Evolutionary conservation across 2,329 filamentous ascomycete genomes (phyloP).

Genomic region (Cercospora sp.): DNA sequence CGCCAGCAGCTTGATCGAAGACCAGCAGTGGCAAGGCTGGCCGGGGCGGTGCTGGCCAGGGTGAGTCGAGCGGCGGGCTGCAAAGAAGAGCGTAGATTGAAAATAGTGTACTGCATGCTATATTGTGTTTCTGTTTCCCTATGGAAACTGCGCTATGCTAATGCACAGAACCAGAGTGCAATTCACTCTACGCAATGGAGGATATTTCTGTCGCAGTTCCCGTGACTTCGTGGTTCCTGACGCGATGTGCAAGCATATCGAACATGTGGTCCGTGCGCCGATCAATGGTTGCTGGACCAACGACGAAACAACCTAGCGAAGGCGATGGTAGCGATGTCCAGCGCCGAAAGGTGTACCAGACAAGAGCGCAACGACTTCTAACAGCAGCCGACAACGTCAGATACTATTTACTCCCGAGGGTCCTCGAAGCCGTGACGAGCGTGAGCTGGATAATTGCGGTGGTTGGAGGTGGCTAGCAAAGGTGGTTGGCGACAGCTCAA

Average conservation of each 20-base stretch:
- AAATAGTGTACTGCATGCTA: not conserved
- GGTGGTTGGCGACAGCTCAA: conserved; percentile 9
- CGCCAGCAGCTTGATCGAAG: not conserved
- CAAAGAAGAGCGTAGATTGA: not conserved
- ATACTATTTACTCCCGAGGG: not conserved
- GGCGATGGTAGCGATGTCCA: not conserved
- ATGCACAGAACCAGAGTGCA: not conserved
- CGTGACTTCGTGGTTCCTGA: not conserved
- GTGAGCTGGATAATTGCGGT: conserved; percentile 4
- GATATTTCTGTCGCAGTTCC: not conserved
- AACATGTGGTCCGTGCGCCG: conserved; percentile 11
- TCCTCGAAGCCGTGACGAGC: not conserved
- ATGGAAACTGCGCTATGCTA: not conserved
- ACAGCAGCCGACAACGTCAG: not conserved
- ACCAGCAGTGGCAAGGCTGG: not conserved
- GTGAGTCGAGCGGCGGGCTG: not conserved
- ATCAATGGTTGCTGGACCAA: conserved; percentile 4
- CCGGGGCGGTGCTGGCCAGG: not conserved
- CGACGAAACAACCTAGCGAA: not conserved
- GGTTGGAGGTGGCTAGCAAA: conserved; percentile 7
- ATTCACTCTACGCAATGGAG: not conserved
- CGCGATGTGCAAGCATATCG: not conserved
- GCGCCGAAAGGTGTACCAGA: not conserved
- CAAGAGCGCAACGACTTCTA: not conserved
- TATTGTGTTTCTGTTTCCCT: not conserved